Base-by-base conservation (phyloP, 345 rosid genomes). In the Stellera chamaejasme region DNA sequence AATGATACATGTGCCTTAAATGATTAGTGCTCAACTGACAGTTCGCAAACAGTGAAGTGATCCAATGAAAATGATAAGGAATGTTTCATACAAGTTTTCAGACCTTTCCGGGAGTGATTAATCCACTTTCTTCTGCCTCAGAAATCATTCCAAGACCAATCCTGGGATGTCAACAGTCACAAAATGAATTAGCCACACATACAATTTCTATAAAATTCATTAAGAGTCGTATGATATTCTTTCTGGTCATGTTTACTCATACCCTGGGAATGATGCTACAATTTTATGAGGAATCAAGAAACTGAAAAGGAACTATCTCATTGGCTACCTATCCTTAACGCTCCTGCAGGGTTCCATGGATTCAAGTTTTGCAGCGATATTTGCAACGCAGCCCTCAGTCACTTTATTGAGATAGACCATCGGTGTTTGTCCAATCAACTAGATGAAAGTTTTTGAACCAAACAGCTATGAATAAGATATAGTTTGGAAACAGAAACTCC, bases 281-380 rank as follows among this genome's bases (percentile, higher is more conserved):
- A 6, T 49, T 49, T 3, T 49, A 49, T 16, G 39, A 32, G 39
- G 39, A 32, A 3, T 32, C 39, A 32, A 8, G 9, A 32, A 32
- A 32, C 9, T 32, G 9, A 5, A 32, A 32, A 32, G 42, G 42
- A 32, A 32, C 39, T 11, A 32, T 32, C 39, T 32, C 39, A 32
- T 32, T 32, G 39, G 39, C 27, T 63, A 88, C 98, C 98, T 82
- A 66, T 88, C 97, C 57, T 92, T 92, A 64, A 86, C 96, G 50
- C 96, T 92, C 57, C 84, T 75, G 70, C 96, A 92, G 25, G 95
- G 97, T 66, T 92, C 91, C 98, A 92, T 84, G 54, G 95, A 92
- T 68, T 92, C 97, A n/a, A 92, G 97, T 69, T 92, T 92, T 15
- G 95, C 96, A 44, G 97, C 97, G 69, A 92, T 57, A 52, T 88